Base-by-base conservation (phyloP, 805 yeast genomes). In the Saturnispora serradocipensis region DNA sequence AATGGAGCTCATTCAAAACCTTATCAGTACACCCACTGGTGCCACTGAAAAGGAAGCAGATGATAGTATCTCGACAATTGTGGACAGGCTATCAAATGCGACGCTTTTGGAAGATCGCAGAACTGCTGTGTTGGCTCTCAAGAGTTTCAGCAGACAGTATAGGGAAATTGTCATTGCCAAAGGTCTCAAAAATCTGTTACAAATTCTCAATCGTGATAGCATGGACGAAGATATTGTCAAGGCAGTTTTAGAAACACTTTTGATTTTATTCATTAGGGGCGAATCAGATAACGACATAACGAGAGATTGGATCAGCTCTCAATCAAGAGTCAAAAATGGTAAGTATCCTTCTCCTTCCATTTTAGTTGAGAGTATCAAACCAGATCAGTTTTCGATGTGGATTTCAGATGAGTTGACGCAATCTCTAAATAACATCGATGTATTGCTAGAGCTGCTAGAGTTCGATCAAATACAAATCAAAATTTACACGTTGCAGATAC, bases 351-450 rank as follows among this genome's bases (percentile, higher is more conserved):
- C 89, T 2, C 93, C 93, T 3, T 68, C 82, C 18, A 69, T 81
- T 27, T 68, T 77, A 66, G 80, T 76, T 47, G 77, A 77, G 43
- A 75, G 72, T 54, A 65, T 74, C 3, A 67, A 72, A 4, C 78
- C 81, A 11, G 98, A 90, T 63, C 95, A 88, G 61, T 86, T 93
- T 57, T 86, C 97, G 0, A 69, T 90, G 51, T 90, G 97, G 96
- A 86, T 93, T 32, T 88, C 98, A 0, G 99, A 93, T 67, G 97
- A 88, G 61, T 72, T 93, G 59, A 85, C 90, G 1, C 90, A 86
- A 67, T 69, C 73, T 34, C 73, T 72, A 10, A 75, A 76, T 45
- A 70, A 78, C 13, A 62, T 76, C 16, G 70, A 75, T 18, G 61
- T 76, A 24, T 64, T 83, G 7, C 67, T 78, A 22, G 79, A 82